Evolutionary conservation across 345 rosid genomes (phyloP).

Genomic region (Syzygium aromaticum): DNA sequence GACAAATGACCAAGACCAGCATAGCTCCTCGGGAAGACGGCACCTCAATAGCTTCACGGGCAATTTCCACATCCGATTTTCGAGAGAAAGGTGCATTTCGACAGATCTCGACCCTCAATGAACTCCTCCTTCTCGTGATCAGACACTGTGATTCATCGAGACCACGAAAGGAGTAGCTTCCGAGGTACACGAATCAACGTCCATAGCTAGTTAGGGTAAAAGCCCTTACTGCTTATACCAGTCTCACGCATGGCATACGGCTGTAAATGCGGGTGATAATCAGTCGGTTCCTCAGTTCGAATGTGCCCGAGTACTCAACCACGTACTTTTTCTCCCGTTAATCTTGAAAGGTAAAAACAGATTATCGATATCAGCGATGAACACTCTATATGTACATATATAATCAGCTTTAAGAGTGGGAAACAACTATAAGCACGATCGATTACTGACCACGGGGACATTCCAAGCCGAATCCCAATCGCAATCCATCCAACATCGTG

Average conservation of each 20-base stretch:
- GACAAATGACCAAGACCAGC: background rate
- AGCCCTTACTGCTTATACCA: background rate
- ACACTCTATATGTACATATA: no score
- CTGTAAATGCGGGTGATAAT: accelerated
- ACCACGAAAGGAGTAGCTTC: background rate
- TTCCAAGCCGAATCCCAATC: background rate
- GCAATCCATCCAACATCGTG: background rate
- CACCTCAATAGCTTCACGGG: background rate
- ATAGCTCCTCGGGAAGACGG: background rate
- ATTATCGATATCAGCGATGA: accelerated
- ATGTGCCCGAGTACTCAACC: background rate
- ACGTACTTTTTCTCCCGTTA: background rate
- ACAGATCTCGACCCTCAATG: background rate
- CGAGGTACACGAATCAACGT: background rate
- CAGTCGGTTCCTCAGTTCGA: background rate
- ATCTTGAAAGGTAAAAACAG: accelerated
- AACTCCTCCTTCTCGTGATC: accelerated
- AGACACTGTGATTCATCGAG: background rate
- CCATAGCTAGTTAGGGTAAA: background rate
- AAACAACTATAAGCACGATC: background rate
- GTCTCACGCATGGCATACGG: accelerated
- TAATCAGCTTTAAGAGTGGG: background rate
- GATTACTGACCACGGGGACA: background rate
- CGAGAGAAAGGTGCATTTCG: background rate
- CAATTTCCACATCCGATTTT: background rate